These are phyloP conservation scores for Lentinula edodes DNA, from an alignment of 768 basidiomycete genomes.

Conservation along the genomic window DNA sequence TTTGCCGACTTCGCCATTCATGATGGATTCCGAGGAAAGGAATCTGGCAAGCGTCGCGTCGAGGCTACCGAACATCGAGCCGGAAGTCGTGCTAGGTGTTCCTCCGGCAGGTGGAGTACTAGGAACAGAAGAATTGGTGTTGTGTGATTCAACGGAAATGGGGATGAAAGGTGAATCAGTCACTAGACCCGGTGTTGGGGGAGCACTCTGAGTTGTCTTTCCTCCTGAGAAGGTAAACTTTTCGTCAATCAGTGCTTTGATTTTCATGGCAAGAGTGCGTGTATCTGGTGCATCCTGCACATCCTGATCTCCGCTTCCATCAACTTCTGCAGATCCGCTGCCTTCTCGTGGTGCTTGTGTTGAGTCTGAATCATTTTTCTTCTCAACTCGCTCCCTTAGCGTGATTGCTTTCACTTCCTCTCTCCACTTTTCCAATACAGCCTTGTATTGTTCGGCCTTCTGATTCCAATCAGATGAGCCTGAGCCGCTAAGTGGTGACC, in stretches of 20 bases:
- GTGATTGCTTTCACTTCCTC: background rate
- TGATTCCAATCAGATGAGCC: constrained; percentile 13
- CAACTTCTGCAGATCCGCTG: background rate
- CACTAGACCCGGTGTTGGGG: constrained; percentile 10
- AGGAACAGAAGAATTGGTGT: background rate
- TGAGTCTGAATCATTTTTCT: background rate
- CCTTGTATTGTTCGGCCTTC: constrained; percentile 3
- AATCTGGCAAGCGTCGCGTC: constrained; percentile 45
- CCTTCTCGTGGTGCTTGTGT: background rate
- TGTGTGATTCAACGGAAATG: background rate
- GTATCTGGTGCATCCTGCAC: constrained; percentile 25
- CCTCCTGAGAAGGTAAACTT: constrained; percentile 26
- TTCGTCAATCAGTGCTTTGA: constrained; percentile 30
- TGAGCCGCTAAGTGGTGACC: constrained; percentile 17
- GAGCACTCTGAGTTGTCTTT: constrained; percentile 26
- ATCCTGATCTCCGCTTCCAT: constrained; percentile 10
- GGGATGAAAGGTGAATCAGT: background rate
- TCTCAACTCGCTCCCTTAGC: background rate
- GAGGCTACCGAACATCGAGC: constrained; percentile 23
- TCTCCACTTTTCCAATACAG: constrained; percentile 9
- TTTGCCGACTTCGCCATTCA: constrained; percentile 48
- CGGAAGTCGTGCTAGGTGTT: background rate
- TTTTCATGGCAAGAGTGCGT: constrained; percentile 29
- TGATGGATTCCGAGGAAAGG: constrained; percentile 55
- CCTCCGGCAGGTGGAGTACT: constrained; percentile 5